These are phyloP conservation scores for Malassezia obtusa DNA, from an alignment of 1,284 basidiomycete genomes.

Conservation along the genomic window DNA sequence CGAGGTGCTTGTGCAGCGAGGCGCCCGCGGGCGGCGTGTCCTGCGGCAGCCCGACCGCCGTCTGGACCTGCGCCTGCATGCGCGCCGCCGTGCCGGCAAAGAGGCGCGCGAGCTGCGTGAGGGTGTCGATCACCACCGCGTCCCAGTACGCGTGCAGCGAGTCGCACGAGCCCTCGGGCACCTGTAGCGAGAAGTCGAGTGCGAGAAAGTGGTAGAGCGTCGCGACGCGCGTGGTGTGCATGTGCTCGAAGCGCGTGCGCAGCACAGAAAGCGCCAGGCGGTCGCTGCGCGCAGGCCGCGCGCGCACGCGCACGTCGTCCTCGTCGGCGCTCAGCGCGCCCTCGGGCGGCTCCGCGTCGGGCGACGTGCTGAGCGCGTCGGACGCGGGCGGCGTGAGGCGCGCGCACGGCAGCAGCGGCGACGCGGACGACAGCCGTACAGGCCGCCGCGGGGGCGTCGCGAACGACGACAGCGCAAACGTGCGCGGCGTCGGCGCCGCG, in stretches of 20 bases:
- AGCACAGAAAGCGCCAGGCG: conserved; percentile 27
- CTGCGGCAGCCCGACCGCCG: neutral
- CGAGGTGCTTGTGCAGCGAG: conserved; percentile 17
- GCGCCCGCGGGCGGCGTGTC: neutral
- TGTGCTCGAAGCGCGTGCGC: conserved; percentile 32
- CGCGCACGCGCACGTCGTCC: neutral
- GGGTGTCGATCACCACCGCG: conserved; percentile 1
- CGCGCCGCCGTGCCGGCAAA: neutral
- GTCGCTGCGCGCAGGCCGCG: conserved; percentile 11
- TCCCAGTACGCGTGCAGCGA: conserved; percentile 15
- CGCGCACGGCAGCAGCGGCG: neutral
- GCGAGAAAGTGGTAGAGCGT: conserved; percentile 30
- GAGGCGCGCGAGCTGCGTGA: neutral
- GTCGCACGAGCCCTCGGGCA: neutral
- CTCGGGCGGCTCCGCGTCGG: neutral
- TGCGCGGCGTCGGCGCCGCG: neutral
- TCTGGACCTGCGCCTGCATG: neutral
- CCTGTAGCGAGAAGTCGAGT: conserved; percentile 19
- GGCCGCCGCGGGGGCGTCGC: neutral
- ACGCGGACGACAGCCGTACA: neutral
- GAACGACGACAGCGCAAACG: neutral
- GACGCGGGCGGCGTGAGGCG: neutral
- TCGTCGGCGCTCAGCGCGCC: neutral
- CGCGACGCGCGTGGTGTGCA: conserved; percentile 28
- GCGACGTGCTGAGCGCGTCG: neutral